Conservation (phyloP, 495 filamentous ascomycete species). For the Polyplosphaeria fusca region DNA sequence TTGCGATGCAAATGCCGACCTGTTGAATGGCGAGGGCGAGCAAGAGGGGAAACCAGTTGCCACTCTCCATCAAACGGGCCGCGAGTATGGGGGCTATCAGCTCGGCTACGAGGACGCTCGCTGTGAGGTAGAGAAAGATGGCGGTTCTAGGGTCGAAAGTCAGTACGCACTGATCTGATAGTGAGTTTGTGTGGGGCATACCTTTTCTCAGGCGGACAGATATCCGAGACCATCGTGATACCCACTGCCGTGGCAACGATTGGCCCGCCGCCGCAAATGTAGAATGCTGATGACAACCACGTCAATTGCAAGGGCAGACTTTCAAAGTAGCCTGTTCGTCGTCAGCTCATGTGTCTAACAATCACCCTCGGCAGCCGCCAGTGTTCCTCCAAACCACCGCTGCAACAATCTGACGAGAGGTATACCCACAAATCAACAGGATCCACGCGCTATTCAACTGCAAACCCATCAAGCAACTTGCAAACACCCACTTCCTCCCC, state of each 20-base stretch:
- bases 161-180: not conserved
- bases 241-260: constrained; percentile 21
- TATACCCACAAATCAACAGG: constrained; percentile 28
- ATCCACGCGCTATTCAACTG: constrained; percentile 20
- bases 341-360: too few relatives aligned
- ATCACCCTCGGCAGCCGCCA: too few relatives aligned
- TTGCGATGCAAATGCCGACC: constrained; percentile 5
- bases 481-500: constrained; percentile 28
- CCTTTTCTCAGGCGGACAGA: constrained; percentile 28
- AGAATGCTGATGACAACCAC: constrained; percentile 27
- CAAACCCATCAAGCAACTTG: constrained; percentile 15
- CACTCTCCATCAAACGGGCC: constrained; percentile 23
- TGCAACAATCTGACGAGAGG: too few relatives aligned
- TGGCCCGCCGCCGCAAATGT: constrained; percentile 20
- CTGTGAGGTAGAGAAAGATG: constrained; percentile 28
- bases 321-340: constrained; percentile 15
- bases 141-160: constrained; percentile 10
- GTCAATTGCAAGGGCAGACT: constrained; percentile 28
- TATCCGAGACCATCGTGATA: constrained; percentile 30
- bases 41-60: constrained; percentile 24
- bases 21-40: constrained; percentile 20
- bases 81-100: constrained; percentile 24
- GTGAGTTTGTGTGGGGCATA: not conserved
- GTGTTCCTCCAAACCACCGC: too few relatives aligned
- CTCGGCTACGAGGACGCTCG: constrained; percentile 22